Evolutionary conservation across 805 yeast species (phyloP), one percentile per base, ranked within the genome.

Genomic region (Zygotorulaspora sp.): DNA sequence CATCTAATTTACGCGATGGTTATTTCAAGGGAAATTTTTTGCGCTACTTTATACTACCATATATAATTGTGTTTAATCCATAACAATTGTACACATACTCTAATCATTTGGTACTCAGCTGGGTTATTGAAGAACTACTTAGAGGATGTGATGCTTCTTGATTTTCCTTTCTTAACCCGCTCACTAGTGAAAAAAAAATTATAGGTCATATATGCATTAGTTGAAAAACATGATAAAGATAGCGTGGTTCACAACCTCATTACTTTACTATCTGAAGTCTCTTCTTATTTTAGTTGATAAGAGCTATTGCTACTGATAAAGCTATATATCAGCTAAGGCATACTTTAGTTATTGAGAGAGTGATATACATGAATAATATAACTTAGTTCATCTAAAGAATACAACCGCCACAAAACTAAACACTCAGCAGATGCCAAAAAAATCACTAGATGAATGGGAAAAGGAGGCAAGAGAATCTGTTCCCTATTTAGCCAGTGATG

Each of bases 401-500:
- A n/a, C n/a, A n/a, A n/a, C n/a, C n/a, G n/a, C n/a, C n/a, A n/a
- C n/a, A n/a, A 21, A 7, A 26, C 7, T 4, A 26, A 26, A 10
- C n/a, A 19, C 17, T 3, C 17, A 30, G 7, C 21, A 11, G 13
- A 59, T 58, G 63, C 49, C 55, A 1, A 52, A 50, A 36, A 51
- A 48, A 27, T 47, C 57, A 4, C 35, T 63, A 14, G 54, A 57
- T 29, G 60, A 60, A 17, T 53, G 76, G 35, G 75, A 69, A 41
- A 52, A 59, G 10, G 87, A 81, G 19, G 83, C 83, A 1, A 65
- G 66, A 35, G 74, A 71, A 27, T 77, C 89, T 0, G 62, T 67
- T 22, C 78, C 81, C 13, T 83, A 69, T 54, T 63, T 83, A 8
- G 83, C 78, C 3, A 77, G 83, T 33, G 92, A 83, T 61, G 92